These are phyloP conservation scores for Penicillium sp. DNA, from an alignment of 2,329 filamentous ascomycete species.

Conservation along the genomic window DNA sequence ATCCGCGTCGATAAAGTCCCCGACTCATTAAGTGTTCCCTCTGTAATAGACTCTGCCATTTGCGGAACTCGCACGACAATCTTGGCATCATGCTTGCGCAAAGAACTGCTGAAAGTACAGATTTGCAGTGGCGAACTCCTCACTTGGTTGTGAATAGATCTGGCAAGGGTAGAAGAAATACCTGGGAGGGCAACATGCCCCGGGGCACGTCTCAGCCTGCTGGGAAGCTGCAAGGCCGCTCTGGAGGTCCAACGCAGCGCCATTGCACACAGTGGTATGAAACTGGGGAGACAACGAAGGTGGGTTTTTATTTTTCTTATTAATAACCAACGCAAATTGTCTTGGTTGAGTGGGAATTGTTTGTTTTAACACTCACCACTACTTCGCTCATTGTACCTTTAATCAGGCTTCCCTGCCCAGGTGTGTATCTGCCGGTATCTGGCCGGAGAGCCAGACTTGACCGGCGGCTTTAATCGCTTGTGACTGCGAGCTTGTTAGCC, in stretches of 20 bases:
- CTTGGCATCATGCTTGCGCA: not conserved
- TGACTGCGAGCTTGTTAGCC: conserved; percentile 1
- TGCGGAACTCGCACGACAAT: not conserved
- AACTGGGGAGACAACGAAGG: not conserved
- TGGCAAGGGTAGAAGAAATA: not conserved
- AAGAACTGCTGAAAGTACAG: not conserved
- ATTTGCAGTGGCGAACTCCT: not conserved
- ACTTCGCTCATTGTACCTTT: conserved; percentile 53
- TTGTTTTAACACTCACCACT: conserved; percentile 33
- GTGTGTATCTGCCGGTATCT: conserved; percentile 63
- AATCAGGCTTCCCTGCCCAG: conserved; percentile 49
- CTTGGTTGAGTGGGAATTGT: not conserved
- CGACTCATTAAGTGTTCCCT: not conserved
- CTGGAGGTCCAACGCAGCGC: not conserved
- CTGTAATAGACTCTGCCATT: not conserved
- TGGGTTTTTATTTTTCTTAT: not conserved
- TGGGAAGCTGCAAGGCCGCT: not conserved
- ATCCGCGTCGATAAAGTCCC: not conserved
- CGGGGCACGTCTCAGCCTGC: not conserved
- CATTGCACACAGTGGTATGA: not conserved
- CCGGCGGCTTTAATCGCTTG: conserved; percentile 56
- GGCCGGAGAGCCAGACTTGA: conserved; percentile 63
- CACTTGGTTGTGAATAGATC: not conserved
- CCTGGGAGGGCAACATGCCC: not conserved
- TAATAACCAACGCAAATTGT: not conserved